Base-by-base conservation (phyloP, 2,329 filamentous ascomycete genomes). In the Penicillium sp. region DNA sequence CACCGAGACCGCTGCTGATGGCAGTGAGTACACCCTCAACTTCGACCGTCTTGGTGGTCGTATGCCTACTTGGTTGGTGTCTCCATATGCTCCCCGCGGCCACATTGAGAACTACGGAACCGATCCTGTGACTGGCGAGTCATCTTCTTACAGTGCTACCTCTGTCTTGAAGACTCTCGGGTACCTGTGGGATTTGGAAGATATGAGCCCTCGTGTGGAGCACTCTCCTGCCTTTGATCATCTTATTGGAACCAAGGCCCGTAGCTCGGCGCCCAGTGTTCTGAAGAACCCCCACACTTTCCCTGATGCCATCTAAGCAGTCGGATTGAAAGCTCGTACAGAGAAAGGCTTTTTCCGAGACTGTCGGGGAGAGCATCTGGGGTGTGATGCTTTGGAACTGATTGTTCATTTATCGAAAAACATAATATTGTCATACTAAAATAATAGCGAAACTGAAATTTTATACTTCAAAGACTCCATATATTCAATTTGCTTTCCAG, bases 191-290 rank as follows among this genome's bases (percentile, higher is more conserved):
- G 67, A 69, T 22, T 31, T 70, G n/a, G 47, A 69, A 52, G 66
- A 68, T 39, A 55, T 68, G 10, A 62, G 64, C 13, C 65, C 67
- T 18, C 66, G 67, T 58, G 67, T 70, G 2, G 27, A 57, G 7
- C 63, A 69, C 50, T 69, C 67, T 2, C 67, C 67, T 46, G 58
- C 67, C 16, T 70, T 70, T 50, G 67, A 70, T 38, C 67, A 69
- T 44, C 54, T 70, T 54, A 67, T 70, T 42, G 61, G 63, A 21
- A 32, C 55, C 3, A 56, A 52, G 29, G 27, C 29, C 21, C 60
- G 62, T 22, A 1, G 16, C 8, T 55, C 51, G 6, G 18, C 62
- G 8, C 52, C 60, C 13, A 13, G 48, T 14, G 56, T 54, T n/a
- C 48, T 70, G 31, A 34, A 60, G 18, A 62, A 57, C 29, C 67